Conservation (phyloP, 2,329 filamentous ascomycete genomes). For the Penicillium sp. region DNA sequence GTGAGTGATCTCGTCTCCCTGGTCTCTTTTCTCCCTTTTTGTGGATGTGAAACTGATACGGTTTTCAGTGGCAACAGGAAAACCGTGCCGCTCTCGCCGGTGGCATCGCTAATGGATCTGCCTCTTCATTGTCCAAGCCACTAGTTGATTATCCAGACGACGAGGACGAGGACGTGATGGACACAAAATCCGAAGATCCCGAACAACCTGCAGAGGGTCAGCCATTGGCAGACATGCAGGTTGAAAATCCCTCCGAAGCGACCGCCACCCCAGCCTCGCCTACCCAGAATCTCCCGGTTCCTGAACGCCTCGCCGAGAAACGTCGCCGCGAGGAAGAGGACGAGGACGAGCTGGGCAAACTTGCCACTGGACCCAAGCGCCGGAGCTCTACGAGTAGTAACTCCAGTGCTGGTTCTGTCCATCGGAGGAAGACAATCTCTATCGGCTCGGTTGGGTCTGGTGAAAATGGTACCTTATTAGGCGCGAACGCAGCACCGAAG, state of each 20-base stretch:
- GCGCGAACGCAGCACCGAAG: conserved; percentile 28
- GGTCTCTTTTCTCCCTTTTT: background rate
- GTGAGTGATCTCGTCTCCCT: conserved; percentile 23
- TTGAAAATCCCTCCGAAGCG: conserved; percentile 27
- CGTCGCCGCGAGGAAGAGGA: conserved; percentile 82
- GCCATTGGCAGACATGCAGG: conserved; percentile 20
- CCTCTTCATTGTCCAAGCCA: conserved; percentile 61
- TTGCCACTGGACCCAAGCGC: conserved; percentile 54
- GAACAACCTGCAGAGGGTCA: conserved; percentile 22
- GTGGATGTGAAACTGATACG: background rate
- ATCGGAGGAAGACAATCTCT: conserved; percentile 33
- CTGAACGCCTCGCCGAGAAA: conserved; percentile 80
- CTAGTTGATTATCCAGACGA: conserved; percentile 92
- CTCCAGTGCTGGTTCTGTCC: conserved; percentile 31
- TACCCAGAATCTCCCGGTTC: conserved; percentile 45
- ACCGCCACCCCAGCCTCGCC: conserved; percentile 23
- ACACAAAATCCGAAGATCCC: conserved; percentile 44
- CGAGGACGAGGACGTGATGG: conserved; percentile 69
- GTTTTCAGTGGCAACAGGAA: conserved; percentile 31
- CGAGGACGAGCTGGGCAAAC: conserved; percentile 83
- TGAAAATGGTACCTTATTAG: conserved; percentile 26
- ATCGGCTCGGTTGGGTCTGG: conserved; percentile 22
- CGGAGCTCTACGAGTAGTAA: conserved; percentile 42
- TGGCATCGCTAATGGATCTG: conserved; percentile 53
- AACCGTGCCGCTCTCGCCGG: conserved; percentile 35